phyloP scores from a whole-genome alignment of 805 yeast genomes.

The Pichia manshurica region DNA sequence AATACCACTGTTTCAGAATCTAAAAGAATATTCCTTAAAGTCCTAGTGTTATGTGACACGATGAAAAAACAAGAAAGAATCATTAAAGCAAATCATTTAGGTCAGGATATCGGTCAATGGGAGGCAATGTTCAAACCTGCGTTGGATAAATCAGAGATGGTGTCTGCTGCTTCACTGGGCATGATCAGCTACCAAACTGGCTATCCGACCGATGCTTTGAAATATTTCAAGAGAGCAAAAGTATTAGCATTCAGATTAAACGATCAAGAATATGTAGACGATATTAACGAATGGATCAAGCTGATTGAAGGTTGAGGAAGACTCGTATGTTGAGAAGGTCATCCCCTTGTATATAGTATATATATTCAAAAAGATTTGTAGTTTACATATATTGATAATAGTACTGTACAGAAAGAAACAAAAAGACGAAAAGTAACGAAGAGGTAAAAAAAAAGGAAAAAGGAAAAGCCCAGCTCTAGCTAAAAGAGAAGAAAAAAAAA shows the following conservation, averaged over 20 bases:
- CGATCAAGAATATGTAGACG: conserved; percentile 15
- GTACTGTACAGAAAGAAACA: conserved; percentile 1
- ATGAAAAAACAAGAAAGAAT: conserved; percentile 12
- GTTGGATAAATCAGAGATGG: conserved; percentile 20
- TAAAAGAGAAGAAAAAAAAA: neutral
- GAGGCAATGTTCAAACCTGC: conserved; percentile 17
- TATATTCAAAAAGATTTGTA: neutral
- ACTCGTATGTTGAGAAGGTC: no score
- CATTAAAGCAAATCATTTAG: conserved; percentile 5
- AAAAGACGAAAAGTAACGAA: neutral
- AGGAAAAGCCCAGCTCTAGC: neutral
- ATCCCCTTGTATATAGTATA: neutral
- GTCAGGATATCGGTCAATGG: conserved; percentile 10
- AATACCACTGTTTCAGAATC: conserved; percentile 15
- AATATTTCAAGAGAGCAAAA: conserved; percentile 16
- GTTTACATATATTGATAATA: neutral
- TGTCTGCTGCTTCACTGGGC: conserved; percentile 19
- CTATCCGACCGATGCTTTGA: conserved; percentile 10
- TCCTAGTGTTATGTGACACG: conserved; percentile 15
- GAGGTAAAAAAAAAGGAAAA: neutral
- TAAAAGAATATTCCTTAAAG: conserved; percentile 15
- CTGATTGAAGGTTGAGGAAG: conserved; percentile 1
- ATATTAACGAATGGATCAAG: conserved; percentile 16
- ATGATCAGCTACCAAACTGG: conserved; percentile 13
- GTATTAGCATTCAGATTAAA: conserved; percentile 14